Evolutionary conservation across 768 basidiomycete genomes (phyloP).

Genomic region (Serpula lacrymans): DNA sequence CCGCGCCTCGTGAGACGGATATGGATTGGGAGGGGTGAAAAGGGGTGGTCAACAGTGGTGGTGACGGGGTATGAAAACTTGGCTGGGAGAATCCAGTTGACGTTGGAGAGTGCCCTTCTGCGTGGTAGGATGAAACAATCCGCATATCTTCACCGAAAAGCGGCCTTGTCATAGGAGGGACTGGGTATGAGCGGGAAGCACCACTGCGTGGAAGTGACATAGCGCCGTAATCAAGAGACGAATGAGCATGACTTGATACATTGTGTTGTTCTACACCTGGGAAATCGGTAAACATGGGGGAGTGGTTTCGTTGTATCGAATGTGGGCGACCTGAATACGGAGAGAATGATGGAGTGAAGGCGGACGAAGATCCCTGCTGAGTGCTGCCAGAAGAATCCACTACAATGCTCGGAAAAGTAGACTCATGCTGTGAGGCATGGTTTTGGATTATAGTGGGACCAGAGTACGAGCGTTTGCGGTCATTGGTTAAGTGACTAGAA

Average conservation of each 20-base stretch:
- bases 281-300: slow-evolving; percentile 15
- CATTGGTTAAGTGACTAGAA: slow-evolving; percentile 13
- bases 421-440: slow-evolving; percentile 11
- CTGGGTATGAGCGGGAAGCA: slow-evolving; percentile 16
- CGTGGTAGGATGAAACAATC: slow-evolving; percentile 11
- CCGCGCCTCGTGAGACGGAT: slow-evolving; percentile 6
- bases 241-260: slow-evolving; percentile 9
- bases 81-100: slow-evolving; percentile 6
- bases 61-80: slow-evolving; percentile 18
- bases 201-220: slow-evolving; percentile 9
- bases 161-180: slow-evolving; percentile 17
- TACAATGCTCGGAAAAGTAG: slow-evolving; percentile 8
- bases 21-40: slow-evolving; percentile 24
- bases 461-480: slow-evolving; percentile 30
- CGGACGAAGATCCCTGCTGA: slow-evolving; percentile 9
- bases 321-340: slow-evolving; percentile 12
- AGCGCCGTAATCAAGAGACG: slow-evolving; percentile 7
- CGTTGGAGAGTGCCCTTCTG: slow-evolving; percentile 6
- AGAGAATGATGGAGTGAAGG: slow-evolving; percentile 10
- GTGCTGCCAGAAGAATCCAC: slow-evolving; percentile 8
- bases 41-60: slow-evolving; percentile 24
- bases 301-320: slow-evolving; percentile 8
- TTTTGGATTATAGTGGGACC: slow-evolving; percentile 12
- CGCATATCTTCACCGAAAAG: slow-evolving; percentile 1
- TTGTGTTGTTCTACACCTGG: slow-evolving; percentile 11